A percentile compares a stretch with the other conserved stretches of the same genome.
Evolutionary conservation across 2,329 filamentous ascomycete genomes (phyloP).

Genomic region (Colletotrichum lentis): DNA sequence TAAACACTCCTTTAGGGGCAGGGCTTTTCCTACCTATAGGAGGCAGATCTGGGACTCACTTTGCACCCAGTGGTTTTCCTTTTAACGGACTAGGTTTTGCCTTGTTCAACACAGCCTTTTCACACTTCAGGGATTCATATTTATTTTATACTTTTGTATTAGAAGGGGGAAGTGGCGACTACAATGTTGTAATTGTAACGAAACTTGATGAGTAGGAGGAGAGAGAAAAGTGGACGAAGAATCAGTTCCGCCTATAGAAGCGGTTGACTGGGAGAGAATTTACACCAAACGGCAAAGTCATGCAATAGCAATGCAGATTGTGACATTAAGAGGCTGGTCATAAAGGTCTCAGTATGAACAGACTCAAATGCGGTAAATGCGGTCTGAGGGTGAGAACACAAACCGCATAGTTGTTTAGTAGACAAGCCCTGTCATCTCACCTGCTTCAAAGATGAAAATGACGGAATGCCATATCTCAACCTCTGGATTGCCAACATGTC

Average conservation of each 20-base stretch:
- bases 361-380: too few species aligned
- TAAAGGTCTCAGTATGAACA: neutral
- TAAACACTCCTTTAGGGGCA: slow-evolving; percentile 28
- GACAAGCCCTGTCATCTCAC: neutral
- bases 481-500: neutral
- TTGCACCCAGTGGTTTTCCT: neutral
- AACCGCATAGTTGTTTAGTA: neutral
- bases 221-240: slow-evolving; percentile 1
- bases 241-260: slow-evolving; percentile 6
- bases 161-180: slow-evolving; percentile 39
- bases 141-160: slow-evolving; percentile 15
- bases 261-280: slow-evolving; percentile 11
- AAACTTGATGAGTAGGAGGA: slow-evolving; percentile 32
- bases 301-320: neutral
- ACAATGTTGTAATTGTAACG: slow-evolving; percentile 39
- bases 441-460: neutral
- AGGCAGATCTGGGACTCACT: slow-evolving; percentile 4
- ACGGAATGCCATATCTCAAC: neutral
- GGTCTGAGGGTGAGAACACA: neutral
- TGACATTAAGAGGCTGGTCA: neutral
- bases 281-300: neutral
- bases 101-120: neutral
- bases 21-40: slow-evolving; percentile 17
- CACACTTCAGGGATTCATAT: neutral
- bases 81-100: neutral